Evolutionary conservation across 768 basidiomycete genomes (phyloP), one percentile per base, ranked within the genome.

Genomic region (Hemileccinum rubropunctum): DNA sequence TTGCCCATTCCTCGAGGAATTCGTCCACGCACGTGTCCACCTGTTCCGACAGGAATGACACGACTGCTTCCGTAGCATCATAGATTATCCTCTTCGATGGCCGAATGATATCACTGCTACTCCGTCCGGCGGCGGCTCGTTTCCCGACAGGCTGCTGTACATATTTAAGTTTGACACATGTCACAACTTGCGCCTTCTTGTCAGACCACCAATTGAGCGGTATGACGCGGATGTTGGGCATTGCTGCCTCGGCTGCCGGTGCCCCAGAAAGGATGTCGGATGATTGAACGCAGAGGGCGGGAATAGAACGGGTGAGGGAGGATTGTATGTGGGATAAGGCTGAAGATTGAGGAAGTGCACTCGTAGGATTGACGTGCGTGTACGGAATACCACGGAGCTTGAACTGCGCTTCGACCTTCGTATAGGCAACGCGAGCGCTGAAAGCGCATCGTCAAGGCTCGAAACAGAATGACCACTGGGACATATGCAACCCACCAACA

Each of bases 161-260:
- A 57, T 92, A 91, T 69, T 91, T 91, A 27, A 95, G 75, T 64
- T 92, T 93, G 33, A 95, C 91, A 56, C 88, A 91, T 0, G 91
- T 95, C 18, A 94, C 84, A 13, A 94, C 89, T 78, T 89, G 56
- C 3, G 85, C 86, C 53, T 81, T 83, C 54, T 82, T 82, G 42
- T 86, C 82, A 4, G 85, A 86, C 93, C 93, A 95, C 93, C 93
- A 95, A 54, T 91, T 86, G 14, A 91, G 74, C 8, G 91, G 88
- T 54, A 91, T 86, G 43, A 95, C 87, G 34, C 86, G 84, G 45
- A 95, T 91, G 61, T 91, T 92, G 7, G 91, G 84, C 89, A 93
- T 91, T 5, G 92, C 92, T 4, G 92, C 92, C 62, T 95, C 92
- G 18, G 86, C 88, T 4, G 91, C 92, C 4, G 89, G 87, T 3